Conservation (phyloP, 176 grass and related monocot genomes). For the Aegilops longissima region DNA sequence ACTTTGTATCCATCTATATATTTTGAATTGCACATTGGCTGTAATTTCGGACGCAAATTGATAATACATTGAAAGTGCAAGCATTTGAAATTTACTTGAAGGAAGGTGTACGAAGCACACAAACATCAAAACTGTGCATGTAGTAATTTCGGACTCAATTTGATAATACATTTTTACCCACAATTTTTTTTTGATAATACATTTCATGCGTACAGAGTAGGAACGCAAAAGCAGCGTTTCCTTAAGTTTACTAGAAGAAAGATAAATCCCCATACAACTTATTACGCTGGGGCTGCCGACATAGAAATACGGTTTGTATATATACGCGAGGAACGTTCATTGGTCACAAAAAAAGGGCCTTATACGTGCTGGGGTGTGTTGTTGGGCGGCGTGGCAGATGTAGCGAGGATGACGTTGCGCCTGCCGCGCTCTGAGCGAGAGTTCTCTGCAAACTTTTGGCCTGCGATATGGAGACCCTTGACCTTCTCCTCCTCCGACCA, state of each 20-base stretch:
- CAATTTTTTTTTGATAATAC: neutral
- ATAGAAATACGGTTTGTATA: neutral
- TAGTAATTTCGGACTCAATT: neutral
- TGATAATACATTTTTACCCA: neutral
- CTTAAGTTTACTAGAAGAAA: neutral
- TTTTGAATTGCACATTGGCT: too few relatives aligned
- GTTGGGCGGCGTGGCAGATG: constrained; percentile 35
- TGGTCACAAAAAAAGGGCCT: neutral
- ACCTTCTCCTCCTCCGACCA: constrained; percentile 64
- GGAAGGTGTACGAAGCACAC: too few relatives aligned
- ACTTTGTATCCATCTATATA: too few relatives aligned
- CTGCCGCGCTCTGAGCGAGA: constrained; percentile 62
- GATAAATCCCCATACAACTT: neutral
- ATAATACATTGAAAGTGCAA: too few relatives aligned
- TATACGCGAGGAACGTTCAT: neutral
- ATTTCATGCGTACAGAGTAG: neutral
- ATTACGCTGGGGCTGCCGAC: neutral
- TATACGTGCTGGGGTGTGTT: constrained; percentile 51
- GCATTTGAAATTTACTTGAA: too few relatives aligned
- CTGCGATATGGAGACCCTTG: constrained; percentile 37
- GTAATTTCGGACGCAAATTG: too few relatives aligned
- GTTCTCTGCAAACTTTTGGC: constrained; percentile 76
- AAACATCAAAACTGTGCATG: too few relatives aligned
- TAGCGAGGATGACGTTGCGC: constrained; percentile 21
- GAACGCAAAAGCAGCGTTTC: neutral